These are phyloP conservation scores for Dendrostoma leiphaemia DNA, from an alignment of 2,329 filamentous ascomycete genomes.

Conservation along the genomic window DNA sequence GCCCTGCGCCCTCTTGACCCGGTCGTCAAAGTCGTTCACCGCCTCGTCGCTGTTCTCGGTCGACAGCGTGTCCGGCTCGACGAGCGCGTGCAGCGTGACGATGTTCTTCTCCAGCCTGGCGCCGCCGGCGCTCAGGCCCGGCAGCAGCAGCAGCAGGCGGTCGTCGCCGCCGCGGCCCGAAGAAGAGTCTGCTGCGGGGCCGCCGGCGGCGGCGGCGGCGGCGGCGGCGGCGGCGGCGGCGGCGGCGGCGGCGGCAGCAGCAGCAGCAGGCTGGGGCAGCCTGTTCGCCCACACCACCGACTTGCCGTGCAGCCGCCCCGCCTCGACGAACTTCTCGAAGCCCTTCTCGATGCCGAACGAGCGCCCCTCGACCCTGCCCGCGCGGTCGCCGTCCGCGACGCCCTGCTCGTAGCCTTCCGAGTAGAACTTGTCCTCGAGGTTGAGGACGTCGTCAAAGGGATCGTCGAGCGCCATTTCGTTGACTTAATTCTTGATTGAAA, in stretches of 20 bases:
- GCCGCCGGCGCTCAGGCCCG: constrained; percentile 33
- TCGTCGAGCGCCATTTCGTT: constrained; percentile 37
- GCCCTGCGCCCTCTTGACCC: constrained; percentile 76
- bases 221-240: neutral
- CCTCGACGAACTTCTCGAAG: constrained; percentile 85
- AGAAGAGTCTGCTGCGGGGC: no score
- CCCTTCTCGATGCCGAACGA: constrained; percentile 89
- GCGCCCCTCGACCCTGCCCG: constrained; percentile 84
- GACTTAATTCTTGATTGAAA: no score
- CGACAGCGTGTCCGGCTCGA: constrained; percentile 74
- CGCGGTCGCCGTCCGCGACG: constrained; percentile 68
- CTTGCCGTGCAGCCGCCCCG: constrained; percentile 75
- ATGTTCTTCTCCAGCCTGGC: constrained; percentile 75
- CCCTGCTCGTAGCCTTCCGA: constrained; percentile 77
- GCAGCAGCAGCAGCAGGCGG: constrained; percentile 25
- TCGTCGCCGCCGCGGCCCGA: neutral
- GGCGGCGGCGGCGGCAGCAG: constrained; percentile 10
- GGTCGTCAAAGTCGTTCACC: constrained; percentile 88
- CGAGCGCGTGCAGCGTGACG: constrained; percentile 69
- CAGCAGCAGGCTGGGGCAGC: constrained; percentile 36
- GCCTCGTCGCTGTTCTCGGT: constrained; percentile 84
- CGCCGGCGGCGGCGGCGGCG: neutral
- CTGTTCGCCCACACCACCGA: constrained; percentile 82
- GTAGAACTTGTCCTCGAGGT: constrained; percentile 71
- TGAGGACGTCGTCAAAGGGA: constrained; percentile 56